phyloP scores from a whole-genome alignment of 768 basidiomycete species.

The Trametes meyenii region DNA sequence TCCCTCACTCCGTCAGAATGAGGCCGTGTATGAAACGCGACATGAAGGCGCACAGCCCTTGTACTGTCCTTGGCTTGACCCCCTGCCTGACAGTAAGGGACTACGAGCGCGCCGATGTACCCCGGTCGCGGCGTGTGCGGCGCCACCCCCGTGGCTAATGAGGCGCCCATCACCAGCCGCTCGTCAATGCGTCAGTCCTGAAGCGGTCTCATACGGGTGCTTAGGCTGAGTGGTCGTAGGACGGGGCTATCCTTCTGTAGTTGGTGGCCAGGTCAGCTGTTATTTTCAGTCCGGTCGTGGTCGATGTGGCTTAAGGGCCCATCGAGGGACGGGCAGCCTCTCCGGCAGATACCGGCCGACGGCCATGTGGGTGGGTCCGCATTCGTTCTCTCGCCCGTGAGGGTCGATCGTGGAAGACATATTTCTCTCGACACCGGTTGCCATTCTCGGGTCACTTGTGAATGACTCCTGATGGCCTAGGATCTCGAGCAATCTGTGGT shows the following conservation, averaged over 20 bases:
- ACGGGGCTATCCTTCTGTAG: neutral
- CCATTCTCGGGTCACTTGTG: neutral
- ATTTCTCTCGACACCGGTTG: neutral
- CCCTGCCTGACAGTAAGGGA: too few species aligned
- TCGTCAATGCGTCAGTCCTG: neutral
- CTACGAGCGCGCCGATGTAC: slow-evolving; percentile 8
- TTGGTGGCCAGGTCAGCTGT: neutral
- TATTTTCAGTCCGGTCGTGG: neutral
- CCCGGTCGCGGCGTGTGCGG: neutral
- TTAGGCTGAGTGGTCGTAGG: neutral
- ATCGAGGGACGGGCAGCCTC: neutral
- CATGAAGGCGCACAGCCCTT: slow-evolving; percentile 1
- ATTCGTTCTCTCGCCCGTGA: slow-evolving; percentile 1
- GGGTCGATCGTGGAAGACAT: slow-evolving; percentile 4
- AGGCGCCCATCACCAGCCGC: neutral
- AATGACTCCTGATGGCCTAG: slow-evolving; percentile 4
- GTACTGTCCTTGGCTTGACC: neutral
- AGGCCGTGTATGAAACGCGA: slow-evolving; percentile 13
- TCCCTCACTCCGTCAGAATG: neutral
- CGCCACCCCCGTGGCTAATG: neutral
- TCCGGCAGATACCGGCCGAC: slow-evolving; percentile 14
- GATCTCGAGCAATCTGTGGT: slow-evolving; percentile 8
- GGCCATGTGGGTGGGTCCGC: slow-evolving; percentile 6
- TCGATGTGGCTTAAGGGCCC: neutral
- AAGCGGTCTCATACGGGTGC: slow-evolving; percentile 3